Evolutionary conservation across 495 filamentous ascomycete genomes (phyloP), one percentile per base, ranked within the genome.

Genomic region (Gamarada debralockiae): DNA sequence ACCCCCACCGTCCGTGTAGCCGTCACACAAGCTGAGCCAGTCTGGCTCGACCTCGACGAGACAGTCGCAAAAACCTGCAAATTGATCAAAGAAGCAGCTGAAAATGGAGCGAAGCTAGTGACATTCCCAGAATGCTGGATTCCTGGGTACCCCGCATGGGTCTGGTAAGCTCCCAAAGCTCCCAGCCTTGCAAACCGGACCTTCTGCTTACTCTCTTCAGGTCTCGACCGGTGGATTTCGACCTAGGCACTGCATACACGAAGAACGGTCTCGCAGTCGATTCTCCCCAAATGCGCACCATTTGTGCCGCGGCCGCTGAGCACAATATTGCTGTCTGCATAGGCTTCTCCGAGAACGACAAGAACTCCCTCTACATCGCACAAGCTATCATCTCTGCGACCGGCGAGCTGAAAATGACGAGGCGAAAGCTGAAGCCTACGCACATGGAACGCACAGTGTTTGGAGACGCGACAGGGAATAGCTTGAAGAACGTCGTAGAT

Each of bases 371-470:
- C 4, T 84, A 83, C 61, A 84, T 83, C 43, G 61, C 80, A 0
- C 80, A 86, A 57, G 70, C 66, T 5, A 67, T 78, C 33, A 80
- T 84, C 51, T 67, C 58, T 1, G 36, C 66, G 0, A 62, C 70
- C 23, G 80, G 81, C 1, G 61, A 70, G 18, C 60, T 84, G 24
- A 50, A 67, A 5, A 66, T 70, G 23, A 63, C 65, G 13, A 71
- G 80, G 0, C 65, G 75, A 8, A 84, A 84, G 66, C 65, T 83
- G 42, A 84, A 86, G 61, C 67, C 78, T 0, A 83, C 79, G 15
- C 81, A 84, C 51, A 76, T 83, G 73, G 81, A 86, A 61, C 72
- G 80, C 6, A 80, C 78, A 0, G 65, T 84, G 23, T 84, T 79
- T 42, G 80, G 80, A 0, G 80, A 86, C 55, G 72, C 67, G 0